Conservation (phyloP, 805 yeast species). For the Vanderwaltozyma polyspora region DNA sequence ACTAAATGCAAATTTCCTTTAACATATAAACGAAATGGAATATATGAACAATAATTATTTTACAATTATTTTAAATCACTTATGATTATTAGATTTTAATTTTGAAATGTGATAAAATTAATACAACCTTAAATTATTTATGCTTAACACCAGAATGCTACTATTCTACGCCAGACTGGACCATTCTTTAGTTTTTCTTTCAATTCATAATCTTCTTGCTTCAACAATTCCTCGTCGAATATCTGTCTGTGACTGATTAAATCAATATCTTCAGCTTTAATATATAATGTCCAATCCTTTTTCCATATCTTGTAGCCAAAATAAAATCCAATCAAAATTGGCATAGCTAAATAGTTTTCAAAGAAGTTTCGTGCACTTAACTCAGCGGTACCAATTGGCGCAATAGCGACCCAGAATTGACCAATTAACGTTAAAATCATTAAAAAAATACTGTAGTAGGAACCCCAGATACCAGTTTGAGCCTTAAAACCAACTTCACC, state of each 20-base stretch:
- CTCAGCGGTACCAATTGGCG: constrained; percentile 34
- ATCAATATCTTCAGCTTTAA: constrained; percentile 25
- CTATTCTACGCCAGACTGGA: constrained; percentile 18
- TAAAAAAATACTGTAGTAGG: constrained; percentile 39
- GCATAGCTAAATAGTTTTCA: constrained; percentile 36
- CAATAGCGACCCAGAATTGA: constrained; percentile 57
- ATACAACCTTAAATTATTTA: not conserved
- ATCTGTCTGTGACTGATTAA: constrained; percentile 22
- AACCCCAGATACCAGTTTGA: constrained; percentile 42
- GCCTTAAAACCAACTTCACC: constrained; percentile 44
- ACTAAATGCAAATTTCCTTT: too few relatives aligned
- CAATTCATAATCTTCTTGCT: constrained; percentile 26
- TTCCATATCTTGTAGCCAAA: constrained; percentile 37
- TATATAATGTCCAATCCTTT: constrained; percentile 31
- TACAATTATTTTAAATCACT: too few relatives aligned
- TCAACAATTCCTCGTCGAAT: constrained; percentile 25
- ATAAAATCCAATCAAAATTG: constrained; percentile 34
- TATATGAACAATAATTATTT: too few relatives aligned
- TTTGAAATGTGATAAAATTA: not conserved
- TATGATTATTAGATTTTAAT: not conserved
- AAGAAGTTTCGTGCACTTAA: constrained; percentile 35
- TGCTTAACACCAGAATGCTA: constrained; percentile 25
- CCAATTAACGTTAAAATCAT: constrained; percentile 42
- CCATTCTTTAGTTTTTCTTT: constrained; percentile 20
- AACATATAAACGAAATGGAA: too few relatives aligned